Base-by-base conservation (phyloP, 2,329 filamentous ascomycete species). In the Dendryphion nanum region DNA sequence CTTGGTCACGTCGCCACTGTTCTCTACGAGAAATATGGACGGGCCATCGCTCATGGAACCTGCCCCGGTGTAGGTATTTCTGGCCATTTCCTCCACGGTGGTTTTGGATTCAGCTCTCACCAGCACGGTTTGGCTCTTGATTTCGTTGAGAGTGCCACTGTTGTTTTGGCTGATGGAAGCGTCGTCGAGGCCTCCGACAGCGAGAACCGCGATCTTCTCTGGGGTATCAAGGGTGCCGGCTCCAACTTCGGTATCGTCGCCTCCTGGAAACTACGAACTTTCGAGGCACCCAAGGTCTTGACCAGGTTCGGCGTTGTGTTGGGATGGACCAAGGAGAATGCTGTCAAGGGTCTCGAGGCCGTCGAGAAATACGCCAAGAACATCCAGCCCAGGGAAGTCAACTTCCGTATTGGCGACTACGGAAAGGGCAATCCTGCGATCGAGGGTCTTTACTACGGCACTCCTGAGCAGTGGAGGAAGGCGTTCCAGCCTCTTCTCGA, bases 211-310 rank as follows among this genome's bases (percentile, higher is more conserved):
- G 23, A 26, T n/a, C 23, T 26, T 26, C n/a, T 26, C 23, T 26
- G n/a, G 10, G 23, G 10, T n/a, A 26, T 26, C 10, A 26, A 26
- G 23, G 23, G 23, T 8, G 23, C 23, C 10, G 23, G 23, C 23
- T 8, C 10, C 23, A 10, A 8, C n/a, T 26, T 26, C 23, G 23
- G 23, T 26, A 26, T 26, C n/a, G 23, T 63, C 13, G 50, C 50
- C 4, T 54, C 44, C 1, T 61, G 48, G 41, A 42, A 42, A 19
- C 31, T 57, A 20, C 46, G 29, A 24, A 47, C 46, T 14, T 47
- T 47, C 30, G 42, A 14, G 15, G 41, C 44, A 15, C 44, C 44
- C 7, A 14, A 15, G 10, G 18, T 13, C 8, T 18, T 44, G 6
- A 47, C 41, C 18, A 37, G 21, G 24, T 47, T 44, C 24, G 38